phyloP scores from a whole-genome alignment of 768 basidiomycete genomes.

The Serendipita sp. region DNA sequence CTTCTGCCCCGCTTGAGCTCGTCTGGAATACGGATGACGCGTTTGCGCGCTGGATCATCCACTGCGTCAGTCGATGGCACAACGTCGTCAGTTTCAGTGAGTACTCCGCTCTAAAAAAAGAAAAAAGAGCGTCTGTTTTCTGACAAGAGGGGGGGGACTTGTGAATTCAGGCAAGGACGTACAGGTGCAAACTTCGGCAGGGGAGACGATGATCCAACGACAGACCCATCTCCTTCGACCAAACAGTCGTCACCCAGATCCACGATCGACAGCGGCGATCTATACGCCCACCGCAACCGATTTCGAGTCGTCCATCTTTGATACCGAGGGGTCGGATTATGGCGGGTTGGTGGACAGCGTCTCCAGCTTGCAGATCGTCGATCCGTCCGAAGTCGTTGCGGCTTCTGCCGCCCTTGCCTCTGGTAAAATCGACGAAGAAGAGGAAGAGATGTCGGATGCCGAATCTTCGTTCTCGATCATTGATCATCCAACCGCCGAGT shows the following conservation, averaged over 20 bases:
- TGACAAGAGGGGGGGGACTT: no score
- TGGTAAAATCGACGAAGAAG: neutral
- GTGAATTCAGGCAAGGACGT: constrained; percentile 16
- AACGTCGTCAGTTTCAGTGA: constrained; percentile 67
- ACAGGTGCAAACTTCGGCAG: constrained; percentile 18
- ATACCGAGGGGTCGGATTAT: constrained; percentile 8
- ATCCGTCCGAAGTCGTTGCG: neutral
- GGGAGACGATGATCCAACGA: constrained; percentile 27
- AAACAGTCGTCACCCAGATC: constrained; percentile 47
- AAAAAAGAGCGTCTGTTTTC: neutral
- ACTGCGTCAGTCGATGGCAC: constrained; percentile 68
- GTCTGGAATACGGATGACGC: constrained; percentile 59
- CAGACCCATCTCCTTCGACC: constrained; percentile 70
- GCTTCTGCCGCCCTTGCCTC: neutral
- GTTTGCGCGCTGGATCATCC: constrained; percentile 66
- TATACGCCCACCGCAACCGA: constrained; percentile 66
- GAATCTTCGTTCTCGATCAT: neutral
- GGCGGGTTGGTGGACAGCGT: neutral
- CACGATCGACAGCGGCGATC: constrained; percentile 24
- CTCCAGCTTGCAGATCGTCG: neutral
- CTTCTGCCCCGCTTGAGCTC: constrained; percentile 45
- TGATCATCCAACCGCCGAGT: neutral
- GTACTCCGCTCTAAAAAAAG: constrained; percentile 15
- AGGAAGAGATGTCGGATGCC: neutral
- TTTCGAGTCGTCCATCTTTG: constrained; percentile 27